phyloP scores from a whole-genome alignment of 495 filamentous ascomycete species.

The Cudoniella acicularis region DNA sequence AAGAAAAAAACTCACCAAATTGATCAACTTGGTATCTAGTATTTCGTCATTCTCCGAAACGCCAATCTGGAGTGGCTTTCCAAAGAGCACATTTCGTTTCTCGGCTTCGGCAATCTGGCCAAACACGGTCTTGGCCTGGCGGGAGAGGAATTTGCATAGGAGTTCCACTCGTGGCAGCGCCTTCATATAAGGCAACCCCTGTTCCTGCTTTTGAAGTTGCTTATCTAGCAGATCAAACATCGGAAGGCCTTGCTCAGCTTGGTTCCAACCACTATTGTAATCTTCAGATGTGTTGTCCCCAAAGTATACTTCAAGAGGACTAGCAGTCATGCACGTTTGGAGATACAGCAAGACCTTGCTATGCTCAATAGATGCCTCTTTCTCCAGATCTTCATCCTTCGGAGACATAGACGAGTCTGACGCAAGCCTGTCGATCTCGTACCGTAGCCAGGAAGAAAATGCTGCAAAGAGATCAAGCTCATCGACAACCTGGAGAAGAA shows the following conservation, averaged over 20 bases:
- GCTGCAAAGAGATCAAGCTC: conserved; percentile 74
- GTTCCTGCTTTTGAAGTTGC: conserved; percentile 42
- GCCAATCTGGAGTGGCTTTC: conserved; percentile 35
- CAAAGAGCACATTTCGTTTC: conserved; percentile 51
- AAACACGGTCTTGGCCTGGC: conserved; percentile 39
- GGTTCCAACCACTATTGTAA: conserved; percentile 19
- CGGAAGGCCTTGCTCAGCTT: conserved; percentile 28
- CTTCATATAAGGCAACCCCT: conserved; percentile 34
- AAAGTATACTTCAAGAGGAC: conserved; percentile 41
- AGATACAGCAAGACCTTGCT: conserved; percentile 50
- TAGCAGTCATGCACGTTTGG: conserved; percentile 44
- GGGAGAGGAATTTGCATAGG: conserved; percentile 39
- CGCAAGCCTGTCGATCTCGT: conserved; percentile 69
- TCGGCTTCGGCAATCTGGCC: conserved; percentile 51
- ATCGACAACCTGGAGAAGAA: conserved; percentile 66
- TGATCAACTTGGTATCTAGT: conserved; percentile 26
- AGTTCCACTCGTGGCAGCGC: conserved; percentile 40
- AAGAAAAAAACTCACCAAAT: conserved; percentile 1
- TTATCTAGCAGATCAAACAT: conserved; percentile 42
- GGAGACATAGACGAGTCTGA: conserved; percentile 39
- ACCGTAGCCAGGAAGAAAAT: conserved; percentile 81
- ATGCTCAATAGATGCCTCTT: conserved; percentile 51
- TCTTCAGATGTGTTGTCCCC: conserved; percentile 26
- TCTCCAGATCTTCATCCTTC: conserved; percentile 49
- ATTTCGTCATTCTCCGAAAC: conserved; percentile 30